Percentiles rank a stretch among this genome's conserved stretches.
phyloP scores from a whole-genome alignment of 2,329 filamentous ascomycete genomes.

The Exophiala oligosperma region DNA sequence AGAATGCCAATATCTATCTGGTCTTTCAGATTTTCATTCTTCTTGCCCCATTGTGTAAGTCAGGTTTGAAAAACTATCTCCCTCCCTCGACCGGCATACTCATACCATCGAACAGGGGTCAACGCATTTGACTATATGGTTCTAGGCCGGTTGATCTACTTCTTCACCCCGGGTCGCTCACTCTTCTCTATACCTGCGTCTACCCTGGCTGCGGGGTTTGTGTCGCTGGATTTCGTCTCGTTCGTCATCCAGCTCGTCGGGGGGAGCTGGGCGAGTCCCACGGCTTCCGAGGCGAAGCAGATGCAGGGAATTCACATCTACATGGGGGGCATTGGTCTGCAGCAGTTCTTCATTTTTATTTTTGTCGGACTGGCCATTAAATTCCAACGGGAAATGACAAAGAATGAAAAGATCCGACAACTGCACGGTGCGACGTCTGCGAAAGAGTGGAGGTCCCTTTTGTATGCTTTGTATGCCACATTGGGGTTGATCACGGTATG shows the following conservation, averaged over 20 bases:
- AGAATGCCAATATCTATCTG: conserved; percentile 33
- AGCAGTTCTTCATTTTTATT: conserved; percentile 52
- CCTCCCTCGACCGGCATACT: conserved; percentile 1
- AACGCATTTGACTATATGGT: conserved; percentile 48
- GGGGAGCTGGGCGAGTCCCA: conserved; percentile 36
- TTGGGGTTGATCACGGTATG: conserved; percentile 48
- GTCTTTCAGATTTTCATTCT: conserved; percentile 44
- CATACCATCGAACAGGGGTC: conserved; percentile 34
- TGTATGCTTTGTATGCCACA: conserved; percentile 54
- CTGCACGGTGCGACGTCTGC: conserved; percentile 25
- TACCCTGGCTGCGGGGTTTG: conserved; percentile 44
- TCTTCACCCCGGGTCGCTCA: conserved; percentile 37
- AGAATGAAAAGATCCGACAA: conserved; percentile 30
- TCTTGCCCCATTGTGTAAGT: conserved; percentile 38
- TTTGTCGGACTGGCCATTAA: conserved; percentile 44
- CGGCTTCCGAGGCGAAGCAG: conserved; percentile 26
- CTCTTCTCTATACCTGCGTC: conserved; percentile 39
- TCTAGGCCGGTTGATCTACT: conserved; percentile 43
- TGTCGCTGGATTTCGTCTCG: conserved; percentile 45
- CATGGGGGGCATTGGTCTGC: conserved; percentile 56
- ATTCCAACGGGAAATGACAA: conserved; percentile 38
- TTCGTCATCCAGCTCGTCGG: conserved; percentile 46
- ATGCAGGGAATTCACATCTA: conserved; percentile 49
- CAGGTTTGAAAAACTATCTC: conserved; percentile 14
- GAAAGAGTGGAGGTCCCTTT: conserved; percentile 29